A percentile compares a stretch with the other conserved stretches of the same genome.
phyloP scores from a whole-genome alignment of 1,284 basidiomycete genomes.

The Fomitopsis betulina region DNA sequence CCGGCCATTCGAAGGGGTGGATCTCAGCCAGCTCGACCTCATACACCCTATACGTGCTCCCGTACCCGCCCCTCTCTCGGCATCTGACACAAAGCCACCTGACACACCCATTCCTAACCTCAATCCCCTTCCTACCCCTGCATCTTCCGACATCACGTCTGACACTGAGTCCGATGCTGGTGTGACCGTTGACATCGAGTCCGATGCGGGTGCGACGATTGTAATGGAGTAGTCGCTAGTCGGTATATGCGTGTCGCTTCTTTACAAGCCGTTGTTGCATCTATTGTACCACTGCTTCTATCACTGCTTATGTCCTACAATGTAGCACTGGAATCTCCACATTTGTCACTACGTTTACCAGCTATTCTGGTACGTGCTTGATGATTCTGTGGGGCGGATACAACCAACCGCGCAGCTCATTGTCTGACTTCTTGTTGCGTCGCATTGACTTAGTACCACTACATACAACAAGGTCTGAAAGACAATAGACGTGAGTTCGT shows the following conservation, averaged over 20 bases:
- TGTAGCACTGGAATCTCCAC: neutral
- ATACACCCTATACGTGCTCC: constrained; percentile 28
- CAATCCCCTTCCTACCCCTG: too few species aligned
- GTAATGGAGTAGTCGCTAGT: too few species aligned
- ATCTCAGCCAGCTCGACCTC: constrained; percentile 59
- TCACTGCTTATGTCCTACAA: neutral
- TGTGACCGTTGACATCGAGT: too few species aligned
- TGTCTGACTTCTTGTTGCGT: too few species aligned
- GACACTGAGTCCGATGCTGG: too few species aligned
- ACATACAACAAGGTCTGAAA: neutral
- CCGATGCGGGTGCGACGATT: too few species aligned
- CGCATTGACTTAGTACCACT: neutral
- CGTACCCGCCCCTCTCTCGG: neutral
- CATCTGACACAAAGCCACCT: neutral
- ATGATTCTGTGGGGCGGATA: too few species aligned
- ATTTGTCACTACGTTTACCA: too few species aligned
- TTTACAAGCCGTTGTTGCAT: neutral
- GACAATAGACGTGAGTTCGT: neutral
- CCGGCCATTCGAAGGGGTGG: constrained; percentile 65
- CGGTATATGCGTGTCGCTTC: neutral
- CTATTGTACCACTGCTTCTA: neutral
- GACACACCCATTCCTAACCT: too few species aligned
- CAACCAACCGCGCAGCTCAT: too few species aligned
- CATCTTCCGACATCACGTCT: too few species aligned
- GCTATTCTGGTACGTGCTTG: too few species aligned